phyloP scores from a whole-genome alignment of 352 stramenopile species.

The Globisporangium parvum region DNA sequence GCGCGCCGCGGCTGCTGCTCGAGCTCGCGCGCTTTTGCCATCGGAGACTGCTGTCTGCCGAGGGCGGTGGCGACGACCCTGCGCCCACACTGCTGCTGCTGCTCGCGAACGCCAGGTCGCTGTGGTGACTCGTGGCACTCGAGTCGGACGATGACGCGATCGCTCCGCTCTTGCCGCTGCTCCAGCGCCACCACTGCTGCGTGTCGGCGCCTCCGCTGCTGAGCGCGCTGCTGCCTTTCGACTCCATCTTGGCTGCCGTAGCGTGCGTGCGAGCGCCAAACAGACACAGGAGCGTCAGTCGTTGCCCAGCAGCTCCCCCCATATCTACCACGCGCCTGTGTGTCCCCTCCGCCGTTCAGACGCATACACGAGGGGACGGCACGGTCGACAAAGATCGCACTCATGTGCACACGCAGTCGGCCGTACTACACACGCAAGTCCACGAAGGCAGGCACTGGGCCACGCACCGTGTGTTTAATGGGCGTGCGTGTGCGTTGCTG shows the following conservation, averaged over 20 bases:
- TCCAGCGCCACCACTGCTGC: slow-evolving; percentile 68
- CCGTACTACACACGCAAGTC: neutral
- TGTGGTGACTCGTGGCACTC: neutral
- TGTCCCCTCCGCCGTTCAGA: neutral
- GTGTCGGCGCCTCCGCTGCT: slow-evolving; percentile 19
- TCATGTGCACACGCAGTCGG: neutral
- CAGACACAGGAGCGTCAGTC: neutral
- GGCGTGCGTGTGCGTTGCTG: too few species aligned
- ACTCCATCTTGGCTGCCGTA: slow-evolving; percentile 20
- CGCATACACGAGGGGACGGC: neutral
- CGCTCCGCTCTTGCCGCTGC: slow-evolving; percentile 60
- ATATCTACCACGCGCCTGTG: neutral
- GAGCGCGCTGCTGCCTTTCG: slow-evolving; percentile 15
- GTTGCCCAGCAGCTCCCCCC: neutral
- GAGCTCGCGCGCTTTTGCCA: slow-evolving; percentile 37
- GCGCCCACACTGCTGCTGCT: slow-evolving; percentile 16
- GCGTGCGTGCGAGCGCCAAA: neutral
- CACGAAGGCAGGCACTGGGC: too few species aligned
- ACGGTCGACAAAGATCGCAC: neutral
- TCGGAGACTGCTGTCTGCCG: slow-evolving; percentile 20
- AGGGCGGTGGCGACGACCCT: slow-evolving; percentile 6
- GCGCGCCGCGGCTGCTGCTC: slow-evolving; percentile 14
- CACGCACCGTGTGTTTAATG: too few species aligned
- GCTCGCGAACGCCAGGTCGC: slow-evolving; percentile 20
- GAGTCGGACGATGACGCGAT: slow-evolving; percentile 47